These are phyloP conservation scores for Fusarium sp. DNA, from an alignment of 2,329 filamentous ascomycete species.

Conservation along the genomic window DNA sequence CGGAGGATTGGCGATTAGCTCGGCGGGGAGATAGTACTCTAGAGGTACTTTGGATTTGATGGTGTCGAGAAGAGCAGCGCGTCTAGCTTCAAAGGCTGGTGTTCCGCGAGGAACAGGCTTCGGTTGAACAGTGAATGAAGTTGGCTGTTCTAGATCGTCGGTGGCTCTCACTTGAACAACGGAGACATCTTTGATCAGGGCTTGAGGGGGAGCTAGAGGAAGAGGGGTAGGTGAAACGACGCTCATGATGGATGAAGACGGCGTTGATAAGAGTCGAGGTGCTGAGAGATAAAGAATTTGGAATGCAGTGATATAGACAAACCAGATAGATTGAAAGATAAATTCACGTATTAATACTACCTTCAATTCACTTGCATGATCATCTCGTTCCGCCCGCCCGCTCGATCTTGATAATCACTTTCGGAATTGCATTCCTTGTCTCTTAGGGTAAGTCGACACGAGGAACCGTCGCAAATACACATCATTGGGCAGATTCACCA, in stretches of 20 bases:
- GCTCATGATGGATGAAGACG: background rate
- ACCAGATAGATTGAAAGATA: background rate
- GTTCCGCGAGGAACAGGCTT: background rate
- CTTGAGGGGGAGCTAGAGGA: background rate
- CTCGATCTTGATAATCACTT: no score
- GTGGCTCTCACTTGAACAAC: background rate
- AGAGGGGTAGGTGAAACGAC: background rate
- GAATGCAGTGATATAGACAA: background rate
- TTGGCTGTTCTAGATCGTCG: slow-evolving; percentile 35
- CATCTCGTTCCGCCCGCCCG: background rate
- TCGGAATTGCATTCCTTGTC: background rate
- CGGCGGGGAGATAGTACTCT: background rate
- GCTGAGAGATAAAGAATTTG: background rate
- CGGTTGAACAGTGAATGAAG: slow-evolving; percentile 46
- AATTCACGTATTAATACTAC: background rate
- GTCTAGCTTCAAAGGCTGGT: background rate
- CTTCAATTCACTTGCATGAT: fast-evolving
- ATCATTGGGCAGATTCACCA: background rate
- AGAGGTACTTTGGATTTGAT: background rate
- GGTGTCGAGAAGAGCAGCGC: background rate
- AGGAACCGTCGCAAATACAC: background rate
- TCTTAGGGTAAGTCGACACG: background rate
- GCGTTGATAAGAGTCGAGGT: no score
- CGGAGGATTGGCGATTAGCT: background rate
- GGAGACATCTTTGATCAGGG: background rate